A percentile compares a stretch with the other conserved stretches of the same genome.
phyloP scores from a whole-genome alignment of 768 basidiomycete species.

The Macrolepiota albuminosa region DNA sequence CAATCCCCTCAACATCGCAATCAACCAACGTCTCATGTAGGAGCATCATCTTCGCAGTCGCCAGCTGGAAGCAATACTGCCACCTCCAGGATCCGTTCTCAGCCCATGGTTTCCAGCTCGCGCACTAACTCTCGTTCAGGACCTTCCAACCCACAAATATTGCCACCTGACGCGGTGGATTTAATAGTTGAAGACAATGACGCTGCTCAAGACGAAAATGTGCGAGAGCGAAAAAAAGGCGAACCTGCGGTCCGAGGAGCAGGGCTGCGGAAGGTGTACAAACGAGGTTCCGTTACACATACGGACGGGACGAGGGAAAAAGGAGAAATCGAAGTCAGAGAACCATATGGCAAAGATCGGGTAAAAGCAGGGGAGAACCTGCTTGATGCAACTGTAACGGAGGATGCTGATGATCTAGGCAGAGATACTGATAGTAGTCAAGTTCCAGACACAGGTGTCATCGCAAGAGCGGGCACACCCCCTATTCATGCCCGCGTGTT shows the following conservation, averaged over 20 bases:
- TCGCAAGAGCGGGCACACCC: slow-evolving; percentile 36
- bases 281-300: slow-evolving; percentile 40
- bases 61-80: slow-evolving; percentile 23
- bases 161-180: slow-evolving; percentile 81
- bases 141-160: slow-evolving; percentile 19
- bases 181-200: slow-evolving; percentile 70
- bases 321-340: slow-evolving; percentile 39
- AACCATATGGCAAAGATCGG: slow-evolving; percentile 21
- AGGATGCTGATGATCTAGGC: slow-evolving; percentile 23
- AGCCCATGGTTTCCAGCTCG: slow-evolving; percentile 27
- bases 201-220: slow-evolving; percentile 49
- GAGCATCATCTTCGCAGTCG: slow-evolving; percentile 19
- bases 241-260: slow-evolving; percentile 46
- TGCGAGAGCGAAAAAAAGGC: slow-evolving; percentile 53
- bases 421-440: slow-evolving; percentile 21
- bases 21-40: slow-evolving; percentile 6
- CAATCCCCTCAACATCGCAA: slow-evolving; percentile 17
- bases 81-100: slow-evolving; percentile 22
- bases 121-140: slow-evolving; percentile 21
- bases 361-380: slow-evolving; percentile 39
- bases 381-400: slow-evolving; percentile 28
- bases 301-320: slow-evolving; percentile 26
- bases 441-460: slow-evolving; percentile 21
- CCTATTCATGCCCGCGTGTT: slow-evolving; percentile 37
- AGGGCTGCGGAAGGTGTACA: slow-evolving; percentile 48